Evolutionary conservation across 148 eudicot species (phyloP).

Genomic region (Rhododendron simsii): DNA sequence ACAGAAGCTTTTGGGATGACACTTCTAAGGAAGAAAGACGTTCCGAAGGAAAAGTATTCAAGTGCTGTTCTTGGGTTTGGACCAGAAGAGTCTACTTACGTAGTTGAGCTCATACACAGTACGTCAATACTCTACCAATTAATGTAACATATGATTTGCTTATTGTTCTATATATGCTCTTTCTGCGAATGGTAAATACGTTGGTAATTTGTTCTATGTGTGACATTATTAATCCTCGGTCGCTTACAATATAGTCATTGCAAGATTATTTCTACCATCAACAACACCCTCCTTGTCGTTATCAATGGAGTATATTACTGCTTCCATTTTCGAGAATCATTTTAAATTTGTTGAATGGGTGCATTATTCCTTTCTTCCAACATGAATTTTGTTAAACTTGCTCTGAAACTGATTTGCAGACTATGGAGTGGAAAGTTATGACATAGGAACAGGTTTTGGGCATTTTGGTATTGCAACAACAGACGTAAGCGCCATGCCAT

Average conservation of each 20-base stretch:
- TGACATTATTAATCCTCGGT: too few species aligned
- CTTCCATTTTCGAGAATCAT: neutral
- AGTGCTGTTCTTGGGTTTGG: slow-evolving; percentile 97
- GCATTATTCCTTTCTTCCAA: neutral
- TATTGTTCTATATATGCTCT: neutral
- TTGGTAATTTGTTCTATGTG: too few species aligned
- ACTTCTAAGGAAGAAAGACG: slow-evolving; percentile 73
- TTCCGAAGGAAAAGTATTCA: slow-evolving; percentile 84
- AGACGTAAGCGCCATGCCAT: slow-evolving; percentile 53
- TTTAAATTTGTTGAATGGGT: neutral
- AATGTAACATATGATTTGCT: neutral
- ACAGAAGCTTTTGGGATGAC: slow-evolving; percentile 92
- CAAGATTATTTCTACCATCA: too few species aligned
- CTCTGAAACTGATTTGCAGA: slow-evolving; percentile 36
- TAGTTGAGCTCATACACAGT: slow-evolving; percentile 88
- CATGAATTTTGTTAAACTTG: neutral
- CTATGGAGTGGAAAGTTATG: slow-evolving; percentile 87
- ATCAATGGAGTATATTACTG: neutral
- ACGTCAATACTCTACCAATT: slow-evolving; percentile 23
- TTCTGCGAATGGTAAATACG: too few species aligned
- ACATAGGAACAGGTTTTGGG: slow-evolving; percentile 92
- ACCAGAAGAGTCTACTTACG: slow-evolving; percentile 73
- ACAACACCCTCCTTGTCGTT: neutral
- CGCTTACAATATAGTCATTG: neutral
- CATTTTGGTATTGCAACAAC: slow-evolving; percentile 89